A percentile compares a stretch with the other conserved stretches of the same genome.
Conservation (phyloP, 805 yeast species). For the Monosporozyma yasuniensis region DNA sequence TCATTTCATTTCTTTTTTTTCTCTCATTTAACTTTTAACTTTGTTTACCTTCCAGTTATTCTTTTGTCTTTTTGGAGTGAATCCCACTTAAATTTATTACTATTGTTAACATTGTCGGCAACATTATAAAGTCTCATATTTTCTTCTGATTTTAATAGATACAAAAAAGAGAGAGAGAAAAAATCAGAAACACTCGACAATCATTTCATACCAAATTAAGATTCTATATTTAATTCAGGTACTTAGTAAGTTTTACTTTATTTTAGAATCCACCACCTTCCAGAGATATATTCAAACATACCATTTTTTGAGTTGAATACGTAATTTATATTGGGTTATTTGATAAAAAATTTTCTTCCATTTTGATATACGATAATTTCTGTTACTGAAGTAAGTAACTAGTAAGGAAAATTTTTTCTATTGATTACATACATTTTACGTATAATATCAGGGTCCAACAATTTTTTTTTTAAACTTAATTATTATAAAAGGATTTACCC, state of each 20-base stretch:
- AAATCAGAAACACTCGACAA: neutral
- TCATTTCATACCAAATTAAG: neutral
- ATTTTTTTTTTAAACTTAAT: no score
- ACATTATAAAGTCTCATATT: neutral
- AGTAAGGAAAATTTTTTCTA: no score
- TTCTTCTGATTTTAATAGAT: neutral
- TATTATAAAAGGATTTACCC: no score
- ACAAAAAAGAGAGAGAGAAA: neutral
- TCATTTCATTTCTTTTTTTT: neutral
- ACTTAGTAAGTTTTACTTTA: neutral
- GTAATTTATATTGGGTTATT: no score
- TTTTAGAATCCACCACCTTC: neutral
- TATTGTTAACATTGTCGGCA: neutral
- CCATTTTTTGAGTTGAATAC: no score
- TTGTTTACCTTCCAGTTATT: neutral
- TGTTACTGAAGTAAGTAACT: no score
- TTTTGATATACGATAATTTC: no score
- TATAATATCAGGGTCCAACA: no score
- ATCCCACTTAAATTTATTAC: neutral
- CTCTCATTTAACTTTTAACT: neutral
- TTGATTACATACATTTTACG: no score
- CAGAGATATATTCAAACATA: no score
- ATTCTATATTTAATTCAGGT: neutral
- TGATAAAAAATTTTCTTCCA: no score
- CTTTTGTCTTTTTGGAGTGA: neutral